Evolutionary conservation across 108 stramenopile species (phyloP), one percentile per base, ranked within the genome.

Genomic region (Cyclotella cryptica): DNA sequence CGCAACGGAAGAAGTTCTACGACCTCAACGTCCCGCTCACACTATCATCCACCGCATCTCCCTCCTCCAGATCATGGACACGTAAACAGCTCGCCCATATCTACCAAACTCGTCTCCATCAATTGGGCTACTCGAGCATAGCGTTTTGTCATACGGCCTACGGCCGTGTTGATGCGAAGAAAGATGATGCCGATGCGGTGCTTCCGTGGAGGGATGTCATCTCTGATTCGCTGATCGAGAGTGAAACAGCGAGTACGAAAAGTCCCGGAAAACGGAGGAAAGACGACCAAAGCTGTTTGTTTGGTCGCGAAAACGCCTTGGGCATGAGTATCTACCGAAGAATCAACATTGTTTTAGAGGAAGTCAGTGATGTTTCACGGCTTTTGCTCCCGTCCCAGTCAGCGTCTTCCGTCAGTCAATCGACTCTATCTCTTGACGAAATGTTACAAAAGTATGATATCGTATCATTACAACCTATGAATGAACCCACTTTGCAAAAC

Each of bases 261-360:
- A 22, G 40, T n/a, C 8, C 5, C 8, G 49, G 54, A 42, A 49
- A 19, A 0, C 44, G 0, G 6, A 26, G 15, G 18, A 51, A 66
- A 24, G 61, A 49, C 11, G 39, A 61, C 19, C 10, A 22, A 45
- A 65, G 10, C 77, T 81, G 19, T 15, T 58, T 12, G 22, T 89
- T 64, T 53, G 85, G 57, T 18, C 41, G 72, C 18, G 27, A 29
- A 13, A 69, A 67, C 49, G 58, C 65, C 22, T 24, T 41, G 9
- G 71, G 73, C 15, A 74, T 79, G 78, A 59, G 44, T 57, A 73
- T 83, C 15, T 63, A 79, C 65, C 82, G 89, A 64, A 62, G 92
- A 62, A 77, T 93, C 57, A 90, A 91, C 64, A 78, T 78, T 21
- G 83, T 91, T 39, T 28, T 93, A 14, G 92, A 93, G 87, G 86